Conservation (phyloP, 768 basidiomycete species). For the Albatrellus ellisii region DNA sequence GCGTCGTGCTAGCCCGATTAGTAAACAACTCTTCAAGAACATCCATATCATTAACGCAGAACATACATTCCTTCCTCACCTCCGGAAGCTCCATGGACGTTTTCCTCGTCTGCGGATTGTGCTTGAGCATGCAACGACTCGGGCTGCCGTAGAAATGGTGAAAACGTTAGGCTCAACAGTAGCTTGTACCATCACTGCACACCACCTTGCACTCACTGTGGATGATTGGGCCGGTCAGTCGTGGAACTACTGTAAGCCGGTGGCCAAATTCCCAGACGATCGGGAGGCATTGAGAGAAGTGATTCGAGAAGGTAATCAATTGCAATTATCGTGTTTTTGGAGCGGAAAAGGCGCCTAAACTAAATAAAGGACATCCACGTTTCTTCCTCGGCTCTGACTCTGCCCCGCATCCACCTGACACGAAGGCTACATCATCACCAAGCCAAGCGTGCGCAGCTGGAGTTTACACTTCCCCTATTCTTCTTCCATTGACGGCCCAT, state of each 20-base stretch:
- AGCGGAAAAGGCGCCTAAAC: neutral
- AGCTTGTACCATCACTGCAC: slow-evolving; percentile 93
- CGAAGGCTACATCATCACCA: slow-evolving; percentile 61
- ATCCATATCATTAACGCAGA: slow-evolving; percentile 93
- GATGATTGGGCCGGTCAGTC: slow-evolving; percentile 96
- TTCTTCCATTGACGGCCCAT: slow-evolving; percentile 83
- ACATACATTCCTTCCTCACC: slow-evolving; percentile 75
- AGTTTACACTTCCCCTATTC: slow-evolving; percentile 86
- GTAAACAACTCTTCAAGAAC: slow-evolving; percentile 35
- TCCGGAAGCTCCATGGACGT: slow-evolving; percentile 61
- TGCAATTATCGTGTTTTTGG: neutral
- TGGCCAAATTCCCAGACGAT: slow-evolving; percentile 93
- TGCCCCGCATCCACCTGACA: slow-evolving; percentile 72
- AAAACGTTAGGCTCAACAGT: slow-evolving; percentile 70
- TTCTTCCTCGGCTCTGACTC: slow-evolving; percentile 98
- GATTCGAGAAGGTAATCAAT: slow-evolving; percentile 50
- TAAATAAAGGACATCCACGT: slow-evolving; percentile 59
- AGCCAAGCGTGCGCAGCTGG: slow-evolving; percentile 81
- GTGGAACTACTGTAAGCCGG: slow-evolving; percentile 95
- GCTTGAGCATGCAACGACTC: slow-evolving; percentile 91
- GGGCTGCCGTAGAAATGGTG: slow-evolving; percentile 81
- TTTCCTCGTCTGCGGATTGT: slow-evolving; percentile 93
- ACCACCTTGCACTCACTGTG: slow-evolving; percentile 87
- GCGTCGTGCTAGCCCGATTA: no score
- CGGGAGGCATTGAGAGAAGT: slow-evolving; percentile 69